Base-by-base conservation (phyloP, 1,284 basidiomycete genomes). In the Volvariella surrecta region DNA sequence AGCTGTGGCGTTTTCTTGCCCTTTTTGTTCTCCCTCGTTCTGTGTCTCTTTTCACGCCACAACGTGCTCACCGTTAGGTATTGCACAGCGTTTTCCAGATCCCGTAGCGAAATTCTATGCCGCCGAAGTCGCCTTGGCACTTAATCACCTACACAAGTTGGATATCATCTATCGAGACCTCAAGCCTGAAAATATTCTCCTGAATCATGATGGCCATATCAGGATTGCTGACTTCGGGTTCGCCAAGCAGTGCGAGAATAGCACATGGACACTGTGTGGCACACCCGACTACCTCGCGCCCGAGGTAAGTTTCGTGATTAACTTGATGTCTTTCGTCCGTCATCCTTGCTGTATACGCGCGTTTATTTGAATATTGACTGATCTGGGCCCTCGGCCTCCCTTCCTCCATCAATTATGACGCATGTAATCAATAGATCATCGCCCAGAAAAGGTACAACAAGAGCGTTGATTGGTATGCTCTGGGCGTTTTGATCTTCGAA, bases 61-160 rank as follows among this genome's bases (percentile, higher is more conserved):
- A 15, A 15, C 8, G 34, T 45, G 40, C 43, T 39, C 18, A 45
- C n/a, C 40, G 8, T 19, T 40, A 43, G 35, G 48, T 24, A 22
- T 13, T 35, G 19, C 48, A 15, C 64, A 97, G 87, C 78, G 95
- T 31, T 99, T 99, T 67, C 95, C 96, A 1, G 94, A 97, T 55
- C 92, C 93, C 1, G 96, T 99, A 2, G 95, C 96, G 21, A 99
- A 99, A 63, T 99, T 99, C 66, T 99, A 98, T 55, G 91, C 93
- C 0, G 95, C 96, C 2, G 95, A 99, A 61, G 95, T 99, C 9
- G 92, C 91, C 4, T 74, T 98, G 34, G 95, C 94, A 0, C 77
- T 99, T 48, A 90, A 96, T 59, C 89, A 97, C 63, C 71, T 99
- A 2, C 95, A 99, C 57, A 75, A 74, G 2, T 75, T 89, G 40